These are phyloP conservation scores for Kwoniella sp. DNA, from an alignment of 768 basidiomycete genomes.

Conservation along the genomic window DNA sequence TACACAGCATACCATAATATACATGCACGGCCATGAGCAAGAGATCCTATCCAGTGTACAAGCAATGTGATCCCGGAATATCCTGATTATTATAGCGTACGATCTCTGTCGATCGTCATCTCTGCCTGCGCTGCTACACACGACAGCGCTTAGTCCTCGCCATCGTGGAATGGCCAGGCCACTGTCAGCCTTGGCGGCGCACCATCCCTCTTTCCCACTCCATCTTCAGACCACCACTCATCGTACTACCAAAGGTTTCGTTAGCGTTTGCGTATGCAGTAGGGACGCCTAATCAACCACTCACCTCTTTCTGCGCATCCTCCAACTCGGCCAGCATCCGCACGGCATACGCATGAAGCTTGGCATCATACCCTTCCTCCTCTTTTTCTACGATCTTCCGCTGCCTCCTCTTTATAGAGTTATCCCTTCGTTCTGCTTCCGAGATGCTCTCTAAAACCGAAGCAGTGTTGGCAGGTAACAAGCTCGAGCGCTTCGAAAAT, in stretches of 20 bases:
- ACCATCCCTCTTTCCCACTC: constrained; percentile 44
- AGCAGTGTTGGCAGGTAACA: constrained; percentile 44
- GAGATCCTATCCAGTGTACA: background rate
- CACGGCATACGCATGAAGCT: constrained; percentile 48
- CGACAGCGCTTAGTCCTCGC: constrained; percentile 34
- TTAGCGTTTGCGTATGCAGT: background rate
- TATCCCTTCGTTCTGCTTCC: background rate
- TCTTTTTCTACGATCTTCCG: constrained; percentile 5
- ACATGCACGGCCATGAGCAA: background rate
- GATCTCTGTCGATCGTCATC: background rate
- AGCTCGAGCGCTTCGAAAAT: constrained; percentile 45
- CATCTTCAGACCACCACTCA: constrained; percentile 49
- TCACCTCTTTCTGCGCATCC: constrained; percentile 50
- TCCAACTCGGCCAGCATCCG: constrained; percentile 50
- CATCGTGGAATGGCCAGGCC: constrained; percentile 51
- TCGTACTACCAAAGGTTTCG: constrained; percentile 35
- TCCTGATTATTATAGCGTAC: background rate
- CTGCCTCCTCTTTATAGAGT: background rate
- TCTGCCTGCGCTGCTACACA: background rate
- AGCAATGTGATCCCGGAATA: background rate
- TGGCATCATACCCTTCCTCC: constrained; percentile 41
- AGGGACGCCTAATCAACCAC: constrained; percentile 11
- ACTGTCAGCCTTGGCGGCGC: constrained; percentile 48
- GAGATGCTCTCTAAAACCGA: constrained; percentile 29
- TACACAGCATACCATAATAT: constrained; percentile 4